Evolutionary conservation across 805 yeast species (phyloP), one percentile per base, ranked within the genome.

Genomic region (Debaryomyces maramus): DNA sequence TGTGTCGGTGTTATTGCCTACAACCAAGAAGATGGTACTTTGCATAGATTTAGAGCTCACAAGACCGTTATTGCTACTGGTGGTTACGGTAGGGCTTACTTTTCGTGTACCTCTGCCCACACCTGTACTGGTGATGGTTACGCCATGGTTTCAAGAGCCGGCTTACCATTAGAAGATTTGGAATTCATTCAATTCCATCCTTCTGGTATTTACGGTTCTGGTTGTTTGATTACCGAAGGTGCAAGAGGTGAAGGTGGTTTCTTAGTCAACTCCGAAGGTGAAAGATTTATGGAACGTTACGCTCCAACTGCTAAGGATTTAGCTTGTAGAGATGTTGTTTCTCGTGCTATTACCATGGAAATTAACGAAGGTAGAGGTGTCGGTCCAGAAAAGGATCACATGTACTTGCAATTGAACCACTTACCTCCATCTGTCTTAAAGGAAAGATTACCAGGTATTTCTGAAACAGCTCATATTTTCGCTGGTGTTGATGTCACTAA

Each of bases 211-310:
- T 91, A 91, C 68, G 99, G 99, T 45, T 88, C 97, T 28, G 99
- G 99, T 50, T 93, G 98, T 77, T 75, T 91, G 74, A 91, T 91
- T 67, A 91, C 99, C 42, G 99, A 91, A 73, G 99, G 99, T 75
- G 96, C 97, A 53, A 86, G 99, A 78, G 99, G 99, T 79, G 99
- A 91, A 77, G 99, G 99, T 81, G 99, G 99, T 50, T 91, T 80
- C 80, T 76, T 91, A 65, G 78, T 91, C 50, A 91, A 91, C 79
- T 80, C 89, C 53, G 96, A 93, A 73, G 99, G 99, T 78, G 99
- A 91, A 76, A 83, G 99, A 70, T 91, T 91, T 71, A 91, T 91
- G 99, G 98, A 91, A 77, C 84, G 99, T 70, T 91, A 91, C 63
- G 99, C 99, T 41, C 99, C 99, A 51, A 85, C 91, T 38, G 98